Conservation (phyloP, 768 basidiomycete genomes). For the Ramaria rubella region DNA sequence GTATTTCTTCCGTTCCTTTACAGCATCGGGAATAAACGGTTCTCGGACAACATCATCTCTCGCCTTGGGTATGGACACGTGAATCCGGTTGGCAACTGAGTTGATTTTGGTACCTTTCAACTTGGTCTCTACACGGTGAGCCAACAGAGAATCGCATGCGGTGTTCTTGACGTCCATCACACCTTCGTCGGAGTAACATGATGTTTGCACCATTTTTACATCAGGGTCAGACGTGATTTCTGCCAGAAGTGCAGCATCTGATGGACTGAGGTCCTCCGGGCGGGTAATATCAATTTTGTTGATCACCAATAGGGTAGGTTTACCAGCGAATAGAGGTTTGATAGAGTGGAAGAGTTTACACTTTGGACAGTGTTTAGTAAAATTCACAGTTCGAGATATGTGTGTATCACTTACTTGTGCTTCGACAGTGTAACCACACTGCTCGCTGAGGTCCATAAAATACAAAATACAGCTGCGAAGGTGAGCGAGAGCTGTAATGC, state of each 20-base stretch:
- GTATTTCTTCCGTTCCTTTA: conserved; percentile 72
- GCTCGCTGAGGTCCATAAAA: conserved; percentile 98
- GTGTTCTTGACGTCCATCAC: conserved; percentile 95
- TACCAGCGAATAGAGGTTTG: conserved; percentile 92
- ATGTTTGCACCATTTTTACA: conserved; percentile 75
- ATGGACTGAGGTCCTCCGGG: conserved; percentile 73
- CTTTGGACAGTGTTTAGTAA: conserved; percentile 31
- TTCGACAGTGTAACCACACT: conserved; percentile 96
- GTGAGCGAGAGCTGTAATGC: conserved; percentile 95
- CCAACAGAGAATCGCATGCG: conserved; percentile 92
- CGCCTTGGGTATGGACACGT: conserved; percentile 86
- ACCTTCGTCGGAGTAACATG: conserved; percentile 94
- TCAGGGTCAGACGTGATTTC: conserved; percentile 75
- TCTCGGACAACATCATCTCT: conserved; percentile 85
- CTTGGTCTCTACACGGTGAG: conserved; percentile 90
- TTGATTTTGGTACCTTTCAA: conserved; percentile 92
- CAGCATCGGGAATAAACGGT: conserved; percentile 83
- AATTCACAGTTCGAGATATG: conserved; percentile 3
- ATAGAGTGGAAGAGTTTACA: conserved; percentile 99
- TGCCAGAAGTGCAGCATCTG: conserved; percentile 73
- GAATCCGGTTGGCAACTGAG: conserved; percentile 88
- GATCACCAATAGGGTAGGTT: conserved; percentile 90
- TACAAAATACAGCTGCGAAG: conserved; percentile 90
- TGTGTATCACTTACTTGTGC: conserved; percentile 62
- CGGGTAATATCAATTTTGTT: conserved; percentile 97